Conservation (phyloP, 2,329 filamentous ascomycete genomes). For the Helotiales sp. region DNA sequence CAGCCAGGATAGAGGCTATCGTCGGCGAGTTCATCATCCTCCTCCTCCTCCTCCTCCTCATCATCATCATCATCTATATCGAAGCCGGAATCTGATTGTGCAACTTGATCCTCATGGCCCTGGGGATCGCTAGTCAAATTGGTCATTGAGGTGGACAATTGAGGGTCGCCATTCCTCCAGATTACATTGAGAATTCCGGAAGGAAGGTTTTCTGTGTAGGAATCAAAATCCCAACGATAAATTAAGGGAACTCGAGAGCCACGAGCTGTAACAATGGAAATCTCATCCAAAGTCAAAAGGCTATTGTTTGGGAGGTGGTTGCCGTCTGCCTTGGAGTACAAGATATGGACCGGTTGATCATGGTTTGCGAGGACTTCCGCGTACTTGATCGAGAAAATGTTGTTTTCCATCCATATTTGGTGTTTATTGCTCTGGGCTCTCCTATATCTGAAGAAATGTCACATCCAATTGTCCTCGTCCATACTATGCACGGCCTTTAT, state of each 20-base stretch:
- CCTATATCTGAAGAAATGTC: too few species aligned
- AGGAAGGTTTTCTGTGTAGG: not conserved
- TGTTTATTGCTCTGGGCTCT: too few species aligned
- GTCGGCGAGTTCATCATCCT: not conserved
- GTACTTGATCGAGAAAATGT: not conserved
- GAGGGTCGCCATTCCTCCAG: not conserved
- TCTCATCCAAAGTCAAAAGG: not conserved
- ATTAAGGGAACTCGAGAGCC: not conserved
- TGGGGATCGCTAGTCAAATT: not conserved
- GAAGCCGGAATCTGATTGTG: not conserved
- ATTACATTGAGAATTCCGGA: not conserved
- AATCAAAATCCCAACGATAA: not conserved
- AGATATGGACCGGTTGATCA: not conserved
- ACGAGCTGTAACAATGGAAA: not conserved
- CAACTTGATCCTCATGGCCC: not conserved
- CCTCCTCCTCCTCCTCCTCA: not conserved
- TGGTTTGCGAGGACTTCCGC: not conserved
- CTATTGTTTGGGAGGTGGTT: not conserved
- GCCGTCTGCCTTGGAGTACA: not conserved
- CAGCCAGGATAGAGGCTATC: not conserved
- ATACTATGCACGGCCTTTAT: not conserved
- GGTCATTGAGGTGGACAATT: not conserved
- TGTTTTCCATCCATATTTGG: not conserved
- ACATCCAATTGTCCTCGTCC: not conserved
- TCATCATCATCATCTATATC: too few species aligned